Evolutionary conservation across 805 yeast species (phyloP).

Genomic region (Sungouiella blattae): DNA sequence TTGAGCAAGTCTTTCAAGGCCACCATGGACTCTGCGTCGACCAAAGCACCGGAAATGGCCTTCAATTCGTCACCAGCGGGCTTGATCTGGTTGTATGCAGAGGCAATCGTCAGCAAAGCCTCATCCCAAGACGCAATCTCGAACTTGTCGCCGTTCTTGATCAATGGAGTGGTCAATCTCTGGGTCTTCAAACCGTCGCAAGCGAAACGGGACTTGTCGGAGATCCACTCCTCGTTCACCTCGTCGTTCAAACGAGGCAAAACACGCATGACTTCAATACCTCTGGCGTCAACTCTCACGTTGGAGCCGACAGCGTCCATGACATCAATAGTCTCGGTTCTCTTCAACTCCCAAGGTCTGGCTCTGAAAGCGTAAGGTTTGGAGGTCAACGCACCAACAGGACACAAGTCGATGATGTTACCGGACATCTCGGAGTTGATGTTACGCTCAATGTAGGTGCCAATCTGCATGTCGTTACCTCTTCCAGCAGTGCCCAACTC

Average conservation of each 20-base stretch:
- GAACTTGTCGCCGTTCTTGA: constrained; percentile 66
- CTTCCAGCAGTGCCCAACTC: constrained; percentile 87
- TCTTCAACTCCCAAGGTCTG: constrained; percentile 89
- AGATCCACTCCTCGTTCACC: constrained; percentile 87
- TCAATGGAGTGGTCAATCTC: constrained; percentile 76
- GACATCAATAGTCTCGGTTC: constrained; percentile 83
- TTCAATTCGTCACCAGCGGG: constrained; percentile 71
- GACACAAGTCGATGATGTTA: constrained; percentile 83
- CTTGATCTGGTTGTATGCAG: constrained; percentile 50
- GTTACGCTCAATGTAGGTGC: constrained; percentile 82
- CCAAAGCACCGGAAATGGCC: constrained; percentile 77
- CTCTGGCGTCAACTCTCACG: constrained; percentile 81
- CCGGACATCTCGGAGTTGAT: constrained; percentile 83
- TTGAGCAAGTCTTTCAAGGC: constrained; percentile 77
- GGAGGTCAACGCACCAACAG: constrained; percentile 87
- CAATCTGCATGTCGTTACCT: constrained; percentile 90
- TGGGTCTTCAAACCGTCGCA: constrained; percentile 84
- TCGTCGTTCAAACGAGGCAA: constrained; percentile 84
- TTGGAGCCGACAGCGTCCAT: constrained; percentile 80
- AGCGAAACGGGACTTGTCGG: constrained; percentile 83
- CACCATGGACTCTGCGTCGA: constrained; percentile 79
- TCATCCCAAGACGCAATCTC: constrained; percentile 84
- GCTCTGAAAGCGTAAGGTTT: constrained; percentile 92
- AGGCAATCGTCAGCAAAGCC: constrained; percentile 67
- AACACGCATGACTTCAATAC: constrained; percentile 82